Evolutionary conservation across 2,329 filamentous ascomycete species (phyloP), one percentile per base, ranked within the genome.

Genomic region (Exophiala xenobiotica): DNA sequence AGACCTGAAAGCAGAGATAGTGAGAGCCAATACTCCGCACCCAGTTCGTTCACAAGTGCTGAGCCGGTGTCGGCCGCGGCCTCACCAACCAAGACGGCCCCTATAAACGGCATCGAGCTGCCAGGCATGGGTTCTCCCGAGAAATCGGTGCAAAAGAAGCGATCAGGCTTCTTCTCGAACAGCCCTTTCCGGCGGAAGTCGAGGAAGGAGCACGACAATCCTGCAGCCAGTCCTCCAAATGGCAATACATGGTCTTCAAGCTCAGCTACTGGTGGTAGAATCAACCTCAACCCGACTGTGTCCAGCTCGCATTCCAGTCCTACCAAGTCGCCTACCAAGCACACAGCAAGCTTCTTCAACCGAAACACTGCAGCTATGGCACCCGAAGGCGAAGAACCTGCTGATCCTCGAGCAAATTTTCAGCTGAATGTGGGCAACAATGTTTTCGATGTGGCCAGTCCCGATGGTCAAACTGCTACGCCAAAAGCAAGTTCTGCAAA

Each of bases 391-490:
- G 90, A 89, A 3, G 89, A 95, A 46, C 87, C 88, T 1, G 91
- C 93, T 29, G 93, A 96, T 65, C 91, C 92, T 49, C 86, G 93
- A 56, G 90, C 92, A 31, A 96, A 87, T 67, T 85, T 97, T 63
- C 92, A 95, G 55, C 78, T 99, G 22, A 96, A 96, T 63, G 82
- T 99, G 48, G 93, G 93, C 6, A 90, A 95, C 63, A 99, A 99
- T 63, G 90, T 99, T 8, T 96, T 99, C 64, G 85, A 95, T 50
- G 92, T 99, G 7, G 87, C 88, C 9, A 87, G 87, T 6, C 86
- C 89, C 0, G 88, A 92, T 53, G 79, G 78, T 58, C 78, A 78
- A 44, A 65, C 57, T 38, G 77, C 69, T 37, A 75, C 76, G 35
- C 65, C 72, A 8, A 65, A 65, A 65, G 57, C 64, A 62, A 50